A percentile compares a stretch with the other conserved stretches of the same genome.
Conservation (phyloP, 2,329 filamentous ascomycete genomes). For the Aureobasidium subglaciale region DNA sequence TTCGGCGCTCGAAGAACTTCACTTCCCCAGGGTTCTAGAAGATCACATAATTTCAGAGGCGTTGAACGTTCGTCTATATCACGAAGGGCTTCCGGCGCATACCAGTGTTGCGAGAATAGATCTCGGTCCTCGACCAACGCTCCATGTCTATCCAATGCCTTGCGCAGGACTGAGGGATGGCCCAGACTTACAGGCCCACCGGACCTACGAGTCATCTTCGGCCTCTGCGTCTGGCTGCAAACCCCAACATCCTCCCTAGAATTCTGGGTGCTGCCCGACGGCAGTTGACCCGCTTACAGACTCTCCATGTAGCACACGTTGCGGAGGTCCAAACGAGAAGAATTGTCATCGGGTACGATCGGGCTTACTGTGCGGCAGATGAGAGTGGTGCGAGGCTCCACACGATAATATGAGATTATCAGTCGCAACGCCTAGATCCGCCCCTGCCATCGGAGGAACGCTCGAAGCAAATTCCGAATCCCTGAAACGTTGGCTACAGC, state of each 20-base stretch:
- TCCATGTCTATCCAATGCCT: no score
- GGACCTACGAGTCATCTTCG: background rate
- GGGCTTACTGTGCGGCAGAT: slow-evolving; percentile 7
- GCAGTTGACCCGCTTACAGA: background rate
- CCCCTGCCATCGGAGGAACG: slow-evolving; percentile 1
- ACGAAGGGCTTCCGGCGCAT: background rate
- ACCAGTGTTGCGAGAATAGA: background rate
- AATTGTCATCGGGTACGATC: slow-evolving; percentile 5
- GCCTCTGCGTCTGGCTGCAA: background rate
- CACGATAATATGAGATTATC: slow-evolving; percentile 7
- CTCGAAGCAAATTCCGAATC: background rate
- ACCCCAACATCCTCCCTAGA: background rate
- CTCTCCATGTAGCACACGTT: background rate
- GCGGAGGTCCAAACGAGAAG: background rate
- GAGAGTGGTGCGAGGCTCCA: slow-evolving; percentile 9
- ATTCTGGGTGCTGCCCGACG: background rate
- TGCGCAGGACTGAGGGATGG: background rate
- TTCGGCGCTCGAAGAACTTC: background rate
- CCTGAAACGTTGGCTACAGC: background rate
- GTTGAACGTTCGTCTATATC: background rate
- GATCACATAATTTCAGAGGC: slow-evolving; percentile 5
- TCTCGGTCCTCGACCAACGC: no score
- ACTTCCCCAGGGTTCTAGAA: slow-evolving; percentile 6
- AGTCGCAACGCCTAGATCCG: slow-evolving; percentile 12
- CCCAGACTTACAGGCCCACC: background rate